Evolutionary conservation across 2,329 filamentous ascomycete species (phyloP).

Genomic region (Talaromyces sp.): DNA sequence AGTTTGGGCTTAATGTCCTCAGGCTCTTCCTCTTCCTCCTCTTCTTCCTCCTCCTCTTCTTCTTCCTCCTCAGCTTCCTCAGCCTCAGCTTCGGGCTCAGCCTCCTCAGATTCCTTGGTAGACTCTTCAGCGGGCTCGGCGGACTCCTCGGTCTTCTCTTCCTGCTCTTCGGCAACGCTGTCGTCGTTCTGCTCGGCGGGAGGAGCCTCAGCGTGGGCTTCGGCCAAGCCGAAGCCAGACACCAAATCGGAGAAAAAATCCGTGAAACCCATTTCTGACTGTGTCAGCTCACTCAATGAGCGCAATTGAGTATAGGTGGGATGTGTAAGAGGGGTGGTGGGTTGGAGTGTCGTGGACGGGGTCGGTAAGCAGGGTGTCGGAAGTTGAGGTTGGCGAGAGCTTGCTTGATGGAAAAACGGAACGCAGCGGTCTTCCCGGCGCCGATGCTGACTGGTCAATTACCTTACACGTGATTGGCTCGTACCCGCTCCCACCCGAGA

Average conservation of each 20-base stretch:
- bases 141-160: slow-evolving; percentile 30
- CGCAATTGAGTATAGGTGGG: slow-evolving; percentile 30
- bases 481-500: slow-evolving; percentile 22
- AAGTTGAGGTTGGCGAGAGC: slow-evolving; percentile 38
- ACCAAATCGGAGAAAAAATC: slow-evolving; percentile 64
- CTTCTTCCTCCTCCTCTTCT: slow-evolving; percentile 70
- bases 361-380: slow-evolving; percentile 25
- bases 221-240: slow-evolving; percentile 62
- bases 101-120: slow-evolving; percentile 33
- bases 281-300: slow-evolving; percentile 32
- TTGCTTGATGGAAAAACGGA: slow-evolving; percentile 41
- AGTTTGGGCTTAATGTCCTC: slow-evolving; percentile 84
- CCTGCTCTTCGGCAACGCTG: slow-evolving; percentile 44
- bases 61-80: slow-evolving; percentile 56
- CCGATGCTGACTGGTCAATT: slow-evolving; percentile 40
- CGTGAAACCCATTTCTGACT: slow-evolving; percentile 59
- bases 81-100: slow-evolving; percentile 42
- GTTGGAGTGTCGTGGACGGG: background rate
- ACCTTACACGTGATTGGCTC: slow-evolving; percentile 42
- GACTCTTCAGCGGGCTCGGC: slow-evolving; percentile 27
- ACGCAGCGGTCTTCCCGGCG: slow-evolving; percentile 32
- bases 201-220: slow-evolving; percentile 62
- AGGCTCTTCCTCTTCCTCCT: slow-evolving; percentile 78
- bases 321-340: slow-evolving; percentile 4
- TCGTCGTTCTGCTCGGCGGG: slow-evolving; percentile 52